A percentile compares a stretch with the other conserved stretches of the same genome.
These are phyloP conservation scores for Astrothelium subdiscretum DNA, from an alignment of 495 filamentous ascomycete species.

Conservation along the genomic window DNA sequence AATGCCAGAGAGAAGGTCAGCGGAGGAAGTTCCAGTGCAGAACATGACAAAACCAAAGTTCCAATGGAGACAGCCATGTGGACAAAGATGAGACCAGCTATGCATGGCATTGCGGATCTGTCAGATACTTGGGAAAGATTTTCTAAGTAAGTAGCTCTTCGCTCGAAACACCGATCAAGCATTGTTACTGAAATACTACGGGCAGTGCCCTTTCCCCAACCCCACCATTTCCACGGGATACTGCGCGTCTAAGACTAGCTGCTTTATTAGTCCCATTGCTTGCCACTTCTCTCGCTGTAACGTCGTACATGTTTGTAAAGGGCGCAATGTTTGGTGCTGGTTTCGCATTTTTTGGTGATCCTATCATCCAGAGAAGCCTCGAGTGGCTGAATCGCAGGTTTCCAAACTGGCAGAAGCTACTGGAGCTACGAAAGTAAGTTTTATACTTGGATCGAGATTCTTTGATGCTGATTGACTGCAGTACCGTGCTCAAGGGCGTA, in stretches of 20 bases:
- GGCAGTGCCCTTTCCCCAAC: slow-evolving; percentile 62
- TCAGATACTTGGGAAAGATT: slow-evolving; percentile 73
- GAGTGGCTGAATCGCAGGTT: slow-evolving; percentile 52
- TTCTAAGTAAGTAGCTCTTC: slow-evolving; percentile 47
- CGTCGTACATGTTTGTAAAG: slow-evolving; percentile 67
- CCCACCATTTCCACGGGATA: slow-evolving; percentile 56
- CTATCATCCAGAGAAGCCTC: slow-evolving; percentile 48
- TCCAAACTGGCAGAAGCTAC: slow-evolving; percentile 63
- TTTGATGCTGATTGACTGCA: slow-evolving; percentile 19
- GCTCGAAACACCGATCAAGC: background rate
- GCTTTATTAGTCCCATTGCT: slow-evolving; percentile 47
- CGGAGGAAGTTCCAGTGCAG: slow-evolving; percentile 30
- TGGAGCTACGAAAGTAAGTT: slow-evolving; percentile 55
- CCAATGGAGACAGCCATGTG: slow-evolving; percentile 73
- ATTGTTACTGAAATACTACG: slow-evolving; percentile 7
- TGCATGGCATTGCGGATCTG: slow-evolving; percentile 64
- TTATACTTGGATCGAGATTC: too few relatives aligned
- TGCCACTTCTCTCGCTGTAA: slow-evolving; percentile 47
- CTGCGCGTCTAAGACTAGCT: slow-evolving; percentile 51
- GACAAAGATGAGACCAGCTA: slow-evolving; percentile 59
- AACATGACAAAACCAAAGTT: slow-evolving; percentile 73
- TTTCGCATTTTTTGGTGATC: slow-evolving; percentile 71
- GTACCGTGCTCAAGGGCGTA: slow-evolving; percentile 67
- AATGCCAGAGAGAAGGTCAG: slow-evolving; percentile 46
- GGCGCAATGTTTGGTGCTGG: slow-evolving; percentile 52